phyloP scores from a whole-genome alignment of 2,329 filamentous ascomycete genomes.

The Beauveria australis region DNA sequence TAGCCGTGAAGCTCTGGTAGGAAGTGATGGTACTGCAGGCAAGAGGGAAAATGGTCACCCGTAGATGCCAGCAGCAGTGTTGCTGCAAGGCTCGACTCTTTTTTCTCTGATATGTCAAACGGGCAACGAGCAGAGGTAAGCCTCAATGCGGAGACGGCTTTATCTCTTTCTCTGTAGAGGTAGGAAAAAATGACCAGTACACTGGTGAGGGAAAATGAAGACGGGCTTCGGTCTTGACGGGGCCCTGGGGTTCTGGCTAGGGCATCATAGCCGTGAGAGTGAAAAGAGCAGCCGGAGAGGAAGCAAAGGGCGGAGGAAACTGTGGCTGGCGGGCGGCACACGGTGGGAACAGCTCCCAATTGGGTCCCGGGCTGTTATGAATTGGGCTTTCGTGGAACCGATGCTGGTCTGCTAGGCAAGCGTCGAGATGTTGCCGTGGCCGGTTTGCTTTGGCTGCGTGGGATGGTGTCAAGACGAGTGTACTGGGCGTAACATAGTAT shows the following conservation, averaged over 20 bases:
- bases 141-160: background rate
- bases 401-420: background rate
- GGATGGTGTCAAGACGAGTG: background rate
- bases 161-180: background rate
- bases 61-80: background rate
- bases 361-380: background rate
- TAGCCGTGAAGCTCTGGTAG: background rate
- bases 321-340: background rate
- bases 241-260: background rate
- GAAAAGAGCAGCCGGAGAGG: background rate
- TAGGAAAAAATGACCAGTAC: background rate
- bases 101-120: background rate
- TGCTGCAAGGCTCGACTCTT: background rate
- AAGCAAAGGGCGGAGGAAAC: background rate
- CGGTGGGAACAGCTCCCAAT: background rate
- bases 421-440: background rate
- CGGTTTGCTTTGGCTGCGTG: background rate
- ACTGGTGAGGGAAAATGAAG: background rate
- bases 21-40: background rate
- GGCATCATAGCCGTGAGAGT: conserved; percentile 1
- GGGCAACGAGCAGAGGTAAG: background rate
- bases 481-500: background rate
- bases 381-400: background rate
- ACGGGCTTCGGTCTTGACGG: background rate
- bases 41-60: background rate